A percentile compares a stretch with the other conserved stretches of the same genome.
These are phyloP conservation scores for Amylostereum areolatum DNA, from an alignment of 1,284 basidiomycete genomes.

Conservation along the genomic window DNA sequence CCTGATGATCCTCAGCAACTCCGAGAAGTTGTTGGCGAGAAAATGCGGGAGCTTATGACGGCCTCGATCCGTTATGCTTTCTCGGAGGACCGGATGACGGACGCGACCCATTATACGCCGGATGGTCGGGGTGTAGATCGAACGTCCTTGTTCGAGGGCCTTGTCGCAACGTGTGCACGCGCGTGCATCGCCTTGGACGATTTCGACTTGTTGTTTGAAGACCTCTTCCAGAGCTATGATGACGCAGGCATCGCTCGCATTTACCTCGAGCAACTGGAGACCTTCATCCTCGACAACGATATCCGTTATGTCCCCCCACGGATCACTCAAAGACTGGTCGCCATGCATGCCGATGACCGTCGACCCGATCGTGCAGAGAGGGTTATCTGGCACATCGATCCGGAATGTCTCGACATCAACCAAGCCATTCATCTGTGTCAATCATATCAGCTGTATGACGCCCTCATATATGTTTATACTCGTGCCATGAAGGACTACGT, in stretches of 20 bases:
- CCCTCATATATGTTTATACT: slow-evolving; percentile 92
- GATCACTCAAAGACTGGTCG: slow-evolving; percentile 83
- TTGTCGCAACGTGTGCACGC: slow-evolving; percentile 78
- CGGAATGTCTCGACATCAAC: slow-evolving; percentile 87
- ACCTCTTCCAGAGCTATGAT: slow-evolving; percentile 87
- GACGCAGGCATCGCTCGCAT: slow-evolving; percentile 84
- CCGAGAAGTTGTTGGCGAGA: slow-evolving; percentile 65
- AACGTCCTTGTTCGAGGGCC: slow-evolving; percentile 83
- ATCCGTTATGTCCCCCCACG: slow-evolving; percentile 78
- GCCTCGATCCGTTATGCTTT: slow-evolving; percentile 90
- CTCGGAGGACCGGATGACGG: slow-evolving; percentile 89
- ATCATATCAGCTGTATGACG: slow-evolving; percentile 82
- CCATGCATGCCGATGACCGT: slow-evolving; percentile 67
- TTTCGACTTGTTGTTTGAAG: slow-evolving; percentile 86
- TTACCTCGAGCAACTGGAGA: slow-evolving; percentile 80
- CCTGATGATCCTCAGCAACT: slow-evolving; percentile 61
- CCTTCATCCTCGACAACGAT: slow-evolving; percentile 73
- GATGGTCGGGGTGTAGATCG: slow-evolving; percentile 91
- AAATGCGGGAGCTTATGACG: slow-evolving; percentile 78
- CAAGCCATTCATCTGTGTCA: slow-evolving; percentile 88
- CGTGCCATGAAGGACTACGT: slow-evolving; percentile 85
- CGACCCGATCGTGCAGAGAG: slow-evolving; percentile 79
- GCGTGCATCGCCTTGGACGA: slow-evolving; percentile 81
- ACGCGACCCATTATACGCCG: slow-evolving; percentile 76
- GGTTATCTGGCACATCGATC: slow-evolving; percentile 96